Conservation (phyloP, 148 eudicot genomes). For the Selenicereus undatus region DNA sequence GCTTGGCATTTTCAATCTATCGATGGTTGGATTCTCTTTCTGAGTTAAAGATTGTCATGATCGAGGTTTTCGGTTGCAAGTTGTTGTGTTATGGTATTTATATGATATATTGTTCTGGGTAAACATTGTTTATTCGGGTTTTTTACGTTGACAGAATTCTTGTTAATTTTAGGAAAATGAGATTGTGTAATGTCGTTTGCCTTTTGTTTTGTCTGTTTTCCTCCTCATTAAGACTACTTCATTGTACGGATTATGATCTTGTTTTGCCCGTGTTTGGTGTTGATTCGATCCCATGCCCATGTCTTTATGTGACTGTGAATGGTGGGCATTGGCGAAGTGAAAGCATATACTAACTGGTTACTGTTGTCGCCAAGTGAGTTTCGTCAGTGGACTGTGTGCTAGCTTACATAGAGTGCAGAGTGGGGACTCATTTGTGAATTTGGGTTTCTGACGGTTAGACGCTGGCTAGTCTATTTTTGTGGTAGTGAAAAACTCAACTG, state of each 20-base stretch:
- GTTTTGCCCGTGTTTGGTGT: not conserved
- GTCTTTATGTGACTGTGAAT: not conserved
- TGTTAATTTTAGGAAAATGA: not conserved
- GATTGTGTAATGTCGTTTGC: not conserved
- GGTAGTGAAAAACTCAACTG: not conserved
- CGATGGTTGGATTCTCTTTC: not conserved
- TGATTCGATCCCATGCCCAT: not conserved
- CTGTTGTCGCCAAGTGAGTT: not conserved
- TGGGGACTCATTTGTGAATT: not conserved
- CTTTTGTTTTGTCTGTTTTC: not conserved
- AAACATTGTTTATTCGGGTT: not conserved
- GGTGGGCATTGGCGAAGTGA: not conserved
- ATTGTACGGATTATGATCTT: too few species aligned
- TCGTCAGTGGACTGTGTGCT: not conserved
- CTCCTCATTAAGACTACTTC: not conserved
- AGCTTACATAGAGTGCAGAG: not conserved
- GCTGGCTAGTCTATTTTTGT: not conserved
- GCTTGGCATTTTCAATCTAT: not conserved
- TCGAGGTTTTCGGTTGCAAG: not conserved
- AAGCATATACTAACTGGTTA: not conserved
- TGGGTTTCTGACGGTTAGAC: not conserved
- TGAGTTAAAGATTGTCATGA: not conserved
- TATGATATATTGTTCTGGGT: not conserved
- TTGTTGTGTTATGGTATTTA: not conserved
- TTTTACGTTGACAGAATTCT: not conserved